Percentiles rank a stretch among this genome's conserved stretches.
Evolutionary conservation across 805 yeast species (phyloP).

Genomic region (Priceomyces medius): DNA sequence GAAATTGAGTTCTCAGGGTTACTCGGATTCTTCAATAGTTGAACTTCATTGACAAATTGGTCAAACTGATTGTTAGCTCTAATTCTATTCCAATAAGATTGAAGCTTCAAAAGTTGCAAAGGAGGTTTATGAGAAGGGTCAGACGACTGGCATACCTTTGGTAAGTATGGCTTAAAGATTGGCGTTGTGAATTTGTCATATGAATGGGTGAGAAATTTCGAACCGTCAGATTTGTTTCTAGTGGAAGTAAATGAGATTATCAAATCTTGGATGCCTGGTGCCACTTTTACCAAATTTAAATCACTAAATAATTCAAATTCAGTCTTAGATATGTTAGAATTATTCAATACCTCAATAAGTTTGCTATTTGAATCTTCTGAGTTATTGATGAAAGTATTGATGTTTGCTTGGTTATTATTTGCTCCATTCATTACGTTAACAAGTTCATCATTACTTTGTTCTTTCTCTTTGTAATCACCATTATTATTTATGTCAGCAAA

Average conservation of each 20-base stretch:
- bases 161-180: constrained; percentile 36
- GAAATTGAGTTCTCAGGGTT: constrained; percentile 20
- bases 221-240: constrained; percentile 22
- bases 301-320: constrained; percentile 39
- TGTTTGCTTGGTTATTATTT: neutral
- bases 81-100: constrained; percentile 40
- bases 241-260: constrained; percentile 38
- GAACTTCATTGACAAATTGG: constrained; percentile 30
- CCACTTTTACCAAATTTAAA: constrained; percentile 29
- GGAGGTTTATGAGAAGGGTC: constrained; percentile 30
- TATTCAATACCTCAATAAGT: constrained; percentile 27
- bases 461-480: neutral
- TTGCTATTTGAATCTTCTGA: constrained; percentile 3
- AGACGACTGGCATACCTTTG: constrained; percentile 26
- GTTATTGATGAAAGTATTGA: neutral
- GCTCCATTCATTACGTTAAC: neutral
- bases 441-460: neutral
- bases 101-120: constrained; percentile 33
- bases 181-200: constrained; percentile 27
- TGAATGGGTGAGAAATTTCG: constrained; percentile 23
- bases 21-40: constrained; percentile 19
- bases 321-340: constrained; percentile 27
- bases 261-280: constrained; percentile 45
- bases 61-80: constrained; percentile 35
- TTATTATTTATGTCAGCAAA: neutral